A percentile compares a stretch with the other conserved stretches of the same genome.
Evolutionary conservation across 73 alveolate species (phyloP).

Genomic region (Paramecium biaurelia): DNA sequence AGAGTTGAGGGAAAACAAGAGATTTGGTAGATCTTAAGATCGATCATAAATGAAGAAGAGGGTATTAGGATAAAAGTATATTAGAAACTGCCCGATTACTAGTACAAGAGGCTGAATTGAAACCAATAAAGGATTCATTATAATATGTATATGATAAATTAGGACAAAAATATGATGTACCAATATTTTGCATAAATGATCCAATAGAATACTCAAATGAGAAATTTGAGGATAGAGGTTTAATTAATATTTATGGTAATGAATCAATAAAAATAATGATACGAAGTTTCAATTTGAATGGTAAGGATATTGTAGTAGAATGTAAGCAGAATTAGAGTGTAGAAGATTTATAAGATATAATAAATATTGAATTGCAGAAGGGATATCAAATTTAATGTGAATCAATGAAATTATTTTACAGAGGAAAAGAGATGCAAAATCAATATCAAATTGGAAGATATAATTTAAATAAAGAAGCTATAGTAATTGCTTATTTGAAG

Average conservation of each 20-base stretch:
- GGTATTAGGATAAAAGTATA: background rate
- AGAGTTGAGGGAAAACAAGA: slow-evolving; percentile 42
- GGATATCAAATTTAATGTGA: background rate
- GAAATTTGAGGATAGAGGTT: background rate
- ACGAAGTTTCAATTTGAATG: background rate
- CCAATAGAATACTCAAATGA: background rate
- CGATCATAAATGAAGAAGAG: background rate
- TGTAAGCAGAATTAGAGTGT: background rate
- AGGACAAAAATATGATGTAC: slow-evolving; percentile 26
- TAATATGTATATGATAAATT: background rate
- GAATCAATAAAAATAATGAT: background rate
- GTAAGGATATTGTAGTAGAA: background rate
- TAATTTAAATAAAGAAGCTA: background rate
- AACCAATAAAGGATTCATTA: background rate
- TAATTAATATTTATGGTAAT: background rate
- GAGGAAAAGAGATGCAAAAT: background rate
- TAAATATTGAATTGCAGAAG: background rate
- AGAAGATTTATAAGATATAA: background rate
- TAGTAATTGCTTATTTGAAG: background rate
- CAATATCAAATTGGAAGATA: background rate
- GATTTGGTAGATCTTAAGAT: slow-evolving; percentile 21
- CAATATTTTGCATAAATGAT: slow-evolving; percentile 47
- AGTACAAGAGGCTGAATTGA: background rate
- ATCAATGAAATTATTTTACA: background rate
- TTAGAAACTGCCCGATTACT: background rate